Evolutionary conservation across 176 grass and related monocot species (phyloP).

Genomic region (Triticum timopheevii): DNA sequence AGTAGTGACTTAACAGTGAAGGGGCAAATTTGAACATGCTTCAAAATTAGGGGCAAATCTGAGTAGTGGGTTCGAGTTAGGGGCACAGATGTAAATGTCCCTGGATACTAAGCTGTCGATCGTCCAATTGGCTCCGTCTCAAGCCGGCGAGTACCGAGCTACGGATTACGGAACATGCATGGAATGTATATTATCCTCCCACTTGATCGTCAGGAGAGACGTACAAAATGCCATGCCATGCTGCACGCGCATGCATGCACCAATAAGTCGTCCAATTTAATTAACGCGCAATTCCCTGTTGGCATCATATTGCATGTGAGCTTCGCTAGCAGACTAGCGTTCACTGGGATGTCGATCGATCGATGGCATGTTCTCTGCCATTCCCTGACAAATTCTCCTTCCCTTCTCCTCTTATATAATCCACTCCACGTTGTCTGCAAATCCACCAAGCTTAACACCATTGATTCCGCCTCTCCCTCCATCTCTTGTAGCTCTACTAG

Average conservation of each 20-base stretch:
- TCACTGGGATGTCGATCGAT: constrained; percentile 4
- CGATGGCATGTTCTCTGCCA: constrained; percentile 24
- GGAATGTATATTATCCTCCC: not conserved
- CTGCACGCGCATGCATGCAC: not conserved
- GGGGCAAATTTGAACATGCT: no score
- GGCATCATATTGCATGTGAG: constrained; percentile 5
- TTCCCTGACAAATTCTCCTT: constrained; percentile 33
- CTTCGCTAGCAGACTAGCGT: not conserved
- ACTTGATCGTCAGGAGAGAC: not conserved
- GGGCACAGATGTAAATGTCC: no score
- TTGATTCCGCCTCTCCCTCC: not conserved
- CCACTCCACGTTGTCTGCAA: not conserved
- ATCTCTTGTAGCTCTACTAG: not conserved
- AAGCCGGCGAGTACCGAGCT: constrained; percentile 24
- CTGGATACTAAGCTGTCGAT: not conserved
- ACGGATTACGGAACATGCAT: constrained; percentile 36
- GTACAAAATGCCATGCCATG: not conserved
- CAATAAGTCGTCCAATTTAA: not conserved
- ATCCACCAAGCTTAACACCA: not conserved
- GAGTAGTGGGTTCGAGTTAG: no score
- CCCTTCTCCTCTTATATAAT: constrained; percentile 13
- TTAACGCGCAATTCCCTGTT: not conserved
- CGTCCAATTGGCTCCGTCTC: not conserved
- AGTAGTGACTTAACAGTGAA: no score
- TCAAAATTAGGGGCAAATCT: no score